Evolutionary conservation across 805 yeast genomes (phyloP), one percentile per base, ranked within the genome.

Genomic region (Cyberlindnera mississippiensis): DNA sequence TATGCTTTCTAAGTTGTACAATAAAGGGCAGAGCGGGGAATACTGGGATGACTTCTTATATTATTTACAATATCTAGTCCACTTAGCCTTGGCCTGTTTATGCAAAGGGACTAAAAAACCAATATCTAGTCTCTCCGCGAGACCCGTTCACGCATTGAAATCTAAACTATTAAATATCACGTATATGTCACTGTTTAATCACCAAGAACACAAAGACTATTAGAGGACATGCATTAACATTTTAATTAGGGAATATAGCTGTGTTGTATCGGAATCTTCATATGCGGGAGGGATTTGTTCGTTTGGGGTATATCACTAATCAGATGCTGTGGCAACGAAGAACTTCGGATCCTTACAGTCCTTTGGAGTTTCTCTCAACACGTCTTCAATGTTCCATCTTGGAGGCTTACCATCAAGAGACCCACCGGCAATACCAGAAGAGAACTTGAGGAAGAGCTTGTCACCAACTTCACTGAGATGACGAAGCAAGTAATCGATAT

Each of bases 381-480:
- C 93, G 29, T 86, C 93, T 55, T 86, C 87, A 40, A 86, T 70
- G 33, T 80, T 64, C 90, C 88, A 81, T 66, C 91, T 76, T 53
- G 88, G 90, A 19, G 76, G 72, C 39, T 75, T 76, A 4, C 89
- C 90, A 37, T 75, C 78, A 34, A 65, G 53, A 14, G 63, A 64
- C 29, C 77, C 79, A 42, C 90, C 90, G 18, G 86, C 86, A 46
- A 75, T 71, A 41, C 91, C 91, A 26, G 88, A 77, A 56, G 86
- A 76, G 55, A 82, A 79, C 61, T 89, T 90, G 62, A 90, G 74
- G 62, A 72, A 78, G 47, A 85, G 62, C 56, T 69, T 67, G 55
- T 86, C 93, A 40, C 96, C 98, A 38, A 88, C 73, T 54, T 83
- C 88, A 53, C 78, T 78, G 55, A 85, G 74, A 55, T 77, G 81